A percentile compares a stretch with the other conserved stretches of the same genome.
Evolutionary conservation across 306 rosid species (phyloP).

Genomic region (Alnus glutinosa): DNA sequence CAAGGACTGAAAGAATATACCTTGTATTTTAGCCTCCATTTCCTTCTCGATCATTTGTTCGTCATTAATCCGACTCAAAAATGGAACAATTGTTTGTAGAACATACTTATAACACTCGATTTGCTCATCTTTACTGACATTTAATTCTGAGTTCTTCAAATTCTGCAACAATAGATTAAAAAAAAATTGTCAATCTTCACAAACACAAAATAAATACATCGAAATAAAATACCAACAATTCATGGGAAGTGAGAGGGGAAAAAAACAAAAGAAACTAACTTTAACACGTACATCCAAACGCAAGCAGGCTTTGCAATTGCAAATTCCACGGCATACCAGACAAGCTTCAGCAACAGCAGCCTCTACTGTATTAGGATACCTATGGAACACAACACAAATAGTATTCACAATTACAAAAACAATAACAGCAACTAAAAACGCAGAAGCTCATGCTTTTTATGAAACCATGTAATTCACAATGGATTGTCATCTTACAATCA

Average conservation of each 20-base stretch:
- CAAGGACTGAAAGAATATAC: conserved; percentile 29
- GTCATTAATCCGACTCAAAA: conserved; percentile 51
- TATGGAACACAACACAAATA: conserved; percentile 27
- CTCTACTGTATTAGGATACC: conserved; percentile 66
- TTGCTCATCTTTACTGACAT: neutral
- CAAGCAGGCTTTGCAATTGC: conserved; percentile 90
- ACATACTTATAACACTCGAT: conserved; percentile 44
- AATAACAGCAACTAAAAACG: neutral
- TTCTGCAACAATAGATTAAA: conserved; percentile 25
- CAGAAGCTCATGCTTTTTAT: neutral
- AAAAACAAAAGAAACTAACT: conserved; percentile 33
- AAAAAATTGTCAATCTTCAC: neutral
- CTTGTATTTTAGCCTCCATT: conserved; percentile 65
- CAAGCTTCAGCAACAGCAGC: conserved; percentile 58
- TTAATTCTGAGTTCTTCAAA: conserved; percentile 6
- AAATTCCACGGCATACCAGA: conserved; percentile 72
- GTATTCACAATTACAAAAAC: neutral
- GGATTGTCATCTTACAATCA: neutral
- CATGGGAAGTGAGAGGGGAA: neutral
- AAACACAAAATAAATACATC: neutral
- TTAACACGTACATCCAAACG: conserved; percentile 37
- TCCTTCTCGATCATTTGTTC: conserved; percentile 62
- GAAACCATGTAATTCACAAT: neutral
- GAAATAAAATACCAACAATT: neutral
- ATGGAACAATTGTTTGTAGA: conserved; percentile 61